These are phyloP conservation scores for Candida albicans DNA, from an alignment of 1,139 yeast genomes.

Conservation along the genomic window DNA sequence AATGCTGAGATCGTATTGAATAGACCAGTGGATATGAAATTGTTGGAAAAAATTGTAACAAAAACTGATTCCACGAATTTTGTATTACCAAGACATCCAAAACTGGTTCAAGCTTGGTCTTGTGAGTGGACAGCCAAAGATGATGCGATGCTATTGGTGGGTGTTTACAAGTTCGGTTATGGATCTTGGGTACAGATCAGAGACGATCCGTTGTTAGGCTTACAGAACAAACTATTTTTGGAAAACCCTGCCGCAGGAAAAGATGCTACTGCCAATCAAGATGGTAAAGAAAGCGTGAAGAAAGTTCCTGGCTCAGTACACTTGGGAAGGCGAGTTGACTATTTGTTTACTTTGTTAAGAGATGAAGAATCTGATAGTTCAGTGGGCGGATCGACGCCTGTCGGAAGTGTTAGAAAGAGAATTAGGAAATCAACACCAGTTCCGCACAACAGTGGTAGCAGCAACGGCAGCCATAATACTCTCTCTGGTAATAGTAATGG, in stretches of 20 bases:
- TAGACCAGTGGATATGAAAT: constrained; percentile 79
- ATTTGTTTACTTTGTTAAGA: constrained; percentile 64
- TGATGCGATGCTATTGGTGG: constrained; percentile 84
- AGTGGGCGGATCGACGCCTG: constrained; percentile 5
- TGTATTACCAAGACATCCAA: constrained; percentile 60
- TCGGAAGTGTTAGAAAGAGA: constrained; percentile 12
- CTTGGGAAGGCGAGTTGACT: constrained; percentile 90
- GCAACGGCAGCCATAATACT: constrained; percentile 1
- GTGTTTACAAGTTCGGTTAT: constrained; percentile 89
- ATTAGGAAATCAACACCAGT: constrained; percentile 1
- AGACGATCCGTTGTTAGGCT: constrained; percentile 89
- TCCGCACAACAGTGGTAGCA: constrained; percentile 12
- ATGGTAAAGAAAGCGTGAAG: constrained; percentile 40
- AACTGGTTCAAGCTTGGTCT: constrained; percentile 87
- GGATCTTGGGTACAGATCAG: constrained; percentile 95
- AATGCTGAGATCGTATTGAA: constrained; percentile 86
- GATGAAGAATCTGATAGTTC: constrained; percentile 4
- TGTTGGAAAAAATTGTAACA: constrained; percentile 61
- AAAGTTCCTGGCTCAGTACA: constrained; percentile 93
- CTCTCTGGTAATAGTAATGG: not conserved
- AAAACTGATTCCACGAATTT: constrained; percentile 57
- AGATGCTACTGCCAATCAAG: constrained; percentile 24
- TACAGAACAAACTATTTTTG: constrained; percentile 80
- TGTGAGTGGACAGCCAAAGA: constrained; percentile 83
- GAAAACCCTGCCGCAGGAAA: constrained; percentile 27